Evolutionary conservation across 78 protist genomes (phyloP).

Genomic region (Carpediemonas membranifera): DNA sequence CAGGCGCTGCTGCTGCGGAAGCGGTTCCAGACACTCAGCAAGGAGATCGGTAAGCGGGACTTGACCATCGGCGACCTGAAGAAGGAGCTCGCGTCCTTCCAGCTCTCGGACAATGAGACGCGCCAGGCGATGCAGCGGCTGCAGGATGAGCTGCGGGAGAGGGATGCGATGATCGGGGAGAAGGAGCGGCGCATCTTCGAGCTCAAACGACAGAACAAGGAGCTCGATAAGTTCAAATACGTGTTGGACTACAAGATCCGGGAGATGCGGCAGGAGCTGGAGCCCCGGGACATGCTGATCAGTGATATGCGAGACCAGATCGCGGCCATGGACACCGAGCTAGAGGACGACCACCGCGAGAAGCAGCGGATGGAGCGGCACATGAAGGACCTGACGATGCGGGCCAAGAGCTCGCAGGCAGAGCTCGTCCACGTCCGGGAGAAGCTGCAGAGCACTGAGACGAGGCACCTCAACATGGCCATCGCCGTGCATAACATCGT

Average conservation of each 20-base stretch:
- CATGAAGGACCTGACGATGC: not conserved
- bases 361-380: not conserved
- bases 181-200: conserved; percentile 62
- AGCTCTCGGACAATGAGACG: not conserved
- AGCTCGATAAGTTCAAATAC: conserved; percentile 64
- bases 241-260: conserved; percentile 63
- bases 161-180: conserved; percentile 64
- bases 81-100: not conserved
- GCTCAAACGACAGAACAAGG: conserved; percentile 67
- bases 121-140: not conserved
- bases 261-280: conserved; percentile 57
- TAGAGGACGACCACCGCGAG: conserved; percentile 10
- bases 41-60: not conserved
- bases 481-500: not conserved
- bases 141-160: conserved; percentile 33
- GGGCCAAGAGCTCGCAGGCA: not conserved
- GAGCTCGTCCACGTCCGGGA: not conserved
- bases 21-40: not conserved
- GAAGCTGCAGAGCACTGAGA: not conserved
- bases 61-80: not conserved
- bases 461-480: not conserved
- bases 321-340: not conserved
- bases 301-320: conserved; percentile 10
- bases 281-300: conserved; percentile 52
- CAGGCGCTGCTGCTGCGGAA: not conserved